Conservation (phyloP, 2,329 filamentous ascomycete species). For the Helminthosporium solani region DNA sequence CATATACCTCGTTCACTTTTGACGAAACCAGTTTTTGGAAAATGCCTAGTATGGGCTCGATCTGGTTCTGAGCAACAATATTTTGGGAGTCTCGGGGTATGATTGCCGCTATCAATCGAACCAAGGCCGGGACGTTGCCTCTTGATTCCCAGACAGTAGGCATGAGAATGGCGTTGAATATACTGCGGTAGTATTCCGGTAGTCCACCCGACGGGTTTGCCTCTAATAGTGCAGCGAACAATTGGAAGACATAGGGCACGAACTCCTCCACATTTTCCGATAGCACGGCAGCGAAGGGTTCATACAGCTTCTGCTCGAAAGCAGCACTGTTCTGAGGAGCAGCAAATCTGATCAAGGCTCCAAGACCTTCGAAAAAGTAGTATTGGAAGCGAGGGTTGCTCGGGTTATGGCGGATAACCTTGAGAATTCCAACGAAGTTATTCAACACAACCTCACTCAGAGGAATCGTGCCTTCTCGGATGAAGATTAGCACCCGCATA, state of each 20-base stretch:
- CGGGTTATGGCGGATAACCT: slow-evolving; percentile 88
- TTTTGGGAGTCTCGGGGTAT: slow-evolving; percentile 73
- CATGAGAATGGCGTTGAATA: slow-evolving; percentile 76
- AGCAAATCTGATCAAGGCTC: slow-evolving; percentile 79
- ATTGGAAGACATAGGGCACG: slow-evolving; percentile 92
- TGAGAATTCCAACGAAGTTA: slow-evolving; percentile 85
- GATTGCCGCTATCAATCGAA: slow-evolving; percentile 79
- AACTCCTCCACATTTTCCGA: slow-evolving; percentile 88
- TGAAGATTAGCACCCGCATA: slow-evolving; percentile 94
- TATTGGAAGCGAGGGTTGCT: slow-evolving; percentile 99
- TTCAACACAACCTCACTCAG: slow-evolving; percentile 77
- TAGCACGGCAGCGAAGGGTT: slow-evolving; percentile 78
- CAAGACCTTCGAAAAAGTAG: slow-evolving; percentile 94
- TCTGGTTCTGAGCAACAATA: slow-evolving; percentile 75
- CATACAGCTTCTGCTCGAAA: slow-evolving; percentile 78
- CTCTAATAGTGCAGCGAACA: slow-evolving; percentile 88
- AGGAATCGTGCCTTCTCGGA: slow-evolving; percentile 75
- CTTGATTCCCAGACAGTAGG: slow-evolving; percentile 87
- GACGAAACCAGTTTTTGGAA: slow-evolving; percentile 85
- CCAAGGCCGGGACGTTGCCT: slow-evolving; percentile 89
- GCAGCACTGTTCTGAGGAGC: slow-evolving; percentile 68
- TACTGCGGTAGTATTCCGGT: slow-evolving; percentile 74
- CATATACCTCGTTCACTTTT: slow-evolving; percentile 81
- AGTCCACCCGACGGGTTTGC: slow-evolving; percentile 77
- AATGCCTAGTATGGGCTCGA: slow-evolving; percentile 88